Evolutionary conservation across 192 early-diverging fungal genomes (phyloP).

Genomic region (Backusella macrospora): DNA sequence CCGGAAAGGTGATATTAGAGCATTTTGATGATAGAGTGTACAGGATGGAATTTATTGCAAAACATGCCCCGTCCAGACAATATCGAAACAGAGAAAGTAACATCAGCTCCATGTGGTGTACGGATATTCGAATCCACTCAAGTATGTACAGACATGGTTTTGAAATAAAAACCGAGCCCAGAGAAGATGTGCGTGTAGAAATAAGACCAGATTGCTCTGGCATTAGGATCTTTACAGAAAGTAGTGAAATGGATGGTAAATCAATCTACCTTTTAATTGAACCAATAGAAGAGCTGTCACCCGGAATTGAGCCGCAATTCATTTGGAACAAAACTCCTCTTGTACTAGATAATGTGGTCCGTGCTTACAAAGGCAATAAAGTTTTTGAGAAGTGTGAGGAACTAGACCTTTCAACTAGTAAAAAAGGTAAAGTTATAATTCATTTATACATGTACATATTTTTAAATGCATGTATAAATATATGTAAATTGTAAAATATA

Average conservation of each 20-base stretch:
- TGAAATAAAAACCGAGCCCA: conserved; percentile 40
- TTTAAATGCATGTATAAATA: too few relatives aligned
- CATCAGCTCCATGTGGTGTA: conserved; percentile 31
- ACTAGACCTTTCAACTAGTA: neutral
- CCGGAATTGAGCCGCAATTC: conserved; percentile 10
- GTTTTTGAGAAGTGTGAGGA: neutral
- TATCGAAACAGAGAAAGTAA: conserved; percentile 19
- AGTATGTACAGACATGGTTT: conserved; percentile 49
- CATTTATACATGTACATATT: neutral
- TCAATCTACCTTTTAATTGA: conserved; percentile 23
- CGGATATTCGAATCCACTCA: conserved; percentile 45
- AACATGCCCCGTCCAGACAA: conserved; percentile 30
- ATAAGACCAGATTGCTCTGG: conserved; percentile 44
- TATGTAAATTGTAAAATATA: too few relatives aligned
- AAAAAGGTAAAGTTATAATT: neutral
- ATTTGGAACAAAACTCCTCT: conserved; percentile 14
- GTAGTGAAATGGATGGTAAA: conserved; percentile 26
- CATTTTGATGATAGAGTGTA: conserved; percentile 45
- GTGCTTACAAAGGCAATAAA: neutral
- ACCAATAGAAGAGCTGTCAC: neutral
- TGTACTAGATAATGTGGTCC: neutral
- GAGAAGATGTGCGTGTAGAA: conserved; percentile 41
- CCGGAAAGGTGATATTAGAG: conserved; percentile 42
- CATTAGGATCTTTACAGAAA: conserved; percentile 45
- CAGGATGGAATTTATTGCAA: conserved; percentile 39